Percentiles rank a stretch among this genome's conserved stretches.
Conservation (phyloP, 108 stramenopile species). For the Cyclotella choctawhatcheeana region DNA sequence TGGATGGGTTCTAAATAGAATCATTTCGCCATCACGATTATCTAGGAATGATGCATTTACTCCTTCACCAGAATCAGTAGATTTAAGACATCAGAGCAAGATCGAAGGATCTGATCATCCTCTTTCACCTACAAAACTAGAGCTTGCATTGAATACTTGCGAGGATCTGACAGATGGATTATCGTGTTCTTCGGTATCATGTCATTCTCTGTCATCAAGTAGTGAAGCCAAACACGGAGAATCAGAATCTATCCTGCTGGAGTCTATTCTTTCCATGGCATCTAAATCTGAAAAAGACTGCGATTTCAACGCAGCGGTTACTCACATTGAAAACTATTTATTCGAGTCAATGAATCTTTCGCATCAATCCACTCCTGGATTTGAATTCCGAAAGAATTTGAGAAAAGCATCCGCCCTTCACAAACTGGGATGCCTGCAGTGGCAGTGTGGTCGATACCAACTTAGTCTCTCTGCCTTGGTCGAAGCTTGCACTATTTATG, state of each 20-base stretch:
- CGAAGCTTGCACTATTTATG: background rate
- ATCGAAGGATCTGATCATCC: background rate
- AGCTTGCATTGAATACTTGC: background rate
- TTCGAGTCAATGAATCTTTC: background rate
- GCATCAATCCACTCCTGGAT: background rate
- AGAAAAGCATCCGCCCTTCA: slow-evolving; percentile 13
- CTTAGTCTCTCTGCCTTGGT: slow-evolving; percentile 1
- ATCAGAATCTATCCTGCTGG: background rate
- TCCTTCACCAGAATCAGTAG: background rate
- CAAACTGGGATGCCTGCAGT: slow-evolving; percentile 19
- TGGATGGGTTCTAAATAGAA: background rate
- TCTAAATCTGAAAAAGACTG: slow-evolving; percentile 11
- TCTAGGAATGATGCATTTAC: background rate
- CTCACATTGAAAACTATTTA: slow-evolving; percentile 2
- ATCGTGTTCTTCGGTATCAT: background rate
- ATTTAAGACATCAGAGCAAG: background rate
- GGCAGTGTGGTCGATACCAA: slow-evolving; percentile 14
- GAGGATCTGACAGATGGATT: background rate
- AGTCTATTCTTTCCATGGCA: slow-evolving; percentile 10
- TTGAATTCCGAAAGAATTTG: no score
- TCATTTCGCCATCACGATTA: background rate
- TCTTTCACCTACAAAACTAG: slow-evolving; percentile 2
- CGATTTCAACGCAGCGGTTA: slow-evolving; percentile 14
- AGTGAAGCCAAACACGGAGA: background rate
- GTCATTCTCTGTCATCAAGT: background rate